Conservation (phyloP, 176 grass and related monocot species). For the Zoysia japonica region DNA sequence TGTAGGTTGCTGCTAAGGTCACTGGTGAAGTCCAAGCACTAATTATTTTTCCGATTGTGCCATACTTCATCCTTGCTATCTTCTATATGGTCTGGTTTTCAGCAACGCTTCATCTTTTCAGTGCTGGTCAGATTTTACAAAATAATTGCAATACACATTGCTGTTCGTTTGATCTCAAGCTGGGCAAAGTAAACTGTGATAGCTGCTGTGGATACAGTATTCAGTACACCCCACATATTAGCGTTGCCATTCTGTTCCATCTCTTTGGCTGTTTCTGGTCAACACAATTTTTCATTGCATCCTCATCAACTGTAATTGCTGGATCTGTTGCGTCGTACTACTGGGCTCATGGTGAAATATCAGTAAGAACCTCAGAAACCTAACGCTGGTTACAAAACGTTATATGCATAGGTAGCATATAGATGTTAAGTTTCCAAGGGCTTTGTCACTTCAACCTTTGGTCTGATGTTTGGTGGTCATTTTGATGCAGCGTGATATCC, state of each 20-base stretch:
- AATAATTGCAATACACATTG: conserved; percentile 81
- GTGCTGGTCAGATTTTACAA: conserved; percentile 68
- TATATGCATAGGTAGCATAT: background rate
- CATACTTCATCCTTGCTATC: conserved; percentile 72
- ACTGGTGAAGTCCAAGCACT: conserved; percentile 94
- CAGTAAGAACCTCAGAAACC: conserved; percentile 51
- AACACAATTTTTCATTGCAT: conserved; percentile 77
- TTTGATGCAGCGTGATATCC: conserved; percentile 81
- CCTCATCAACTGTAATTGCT: conserved; percentile 80
- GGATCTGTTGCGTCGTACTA: conserved; percentile 96
- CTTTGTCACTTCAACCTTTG: background rate
- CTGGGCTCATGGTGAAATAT: conserved; percentile 83
- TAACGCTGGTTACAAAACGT: background rate
- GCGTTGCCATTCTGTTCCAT: conserved; percentile 86
- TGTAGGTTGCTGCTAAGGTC: conserved; percentile 93
- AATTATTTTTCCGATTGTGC: conserved; percentile 71
- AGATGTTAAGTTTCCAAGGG: background rate
- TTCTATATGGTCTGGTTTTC: conserved; percentile 97
- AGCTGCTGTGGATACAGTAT: conserved; percentile 88
- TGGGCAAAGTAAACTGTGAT: conserved; percentile 85
- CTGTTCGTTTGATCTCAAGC: conserved; percentile 79
- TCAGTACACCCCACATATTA: conserved; percentile 83
- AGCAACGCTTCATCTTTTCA: conserved; percentile 85
- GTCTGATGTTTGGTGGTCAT: conserved; percentile 19
- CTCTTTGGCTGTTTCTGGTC: conserved; percentile 87